These are phyloP conservation scores for Thamnidium elegans DNA, from an alignment of 192 early-diverging fungal genomes.

Conservation along the genomic window DNA sequence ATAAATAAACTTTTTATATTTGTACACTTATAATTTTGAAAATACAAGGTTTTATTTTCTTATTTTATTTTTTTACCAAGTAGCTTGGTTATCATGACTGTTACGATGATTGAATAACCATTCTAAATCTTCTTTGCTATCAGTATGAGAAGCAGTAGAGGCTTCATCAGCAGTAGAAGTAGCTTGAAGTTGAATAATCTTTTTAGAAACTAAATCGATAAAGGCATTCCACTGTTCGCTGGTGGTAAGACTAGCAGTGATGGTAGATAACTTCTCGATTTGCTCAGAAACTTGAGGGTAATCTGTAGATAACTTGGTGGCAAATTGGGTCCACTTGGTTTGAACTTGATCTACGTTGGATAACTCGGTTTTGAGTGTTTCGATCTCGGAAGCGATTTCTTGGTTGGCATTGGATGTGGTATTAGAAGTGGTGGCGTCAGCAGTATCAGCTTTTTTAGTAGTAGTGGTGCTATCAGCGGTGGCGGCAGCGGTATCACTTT, in stretches of 20 bases:
- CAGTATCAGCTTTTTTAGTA: neutral
- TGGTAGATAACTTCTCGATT: neutral
- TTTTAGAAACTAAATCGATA: neutral
- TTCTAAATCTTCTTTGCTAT: neutral
- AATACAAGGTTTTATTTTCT: too few relatives aligned
- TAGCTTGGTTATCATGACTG: neutral
- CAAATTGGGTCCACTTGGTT: slow-evolving; percentile 15
- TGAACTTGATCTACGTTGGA: slow-evolving; percentile 17
- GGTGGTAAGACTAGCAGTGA: slow-evolving; percentile 1
- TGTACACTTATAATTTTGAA: too few relatives aligned
- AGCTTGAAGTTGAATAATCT: slow-evolving; percentile 1
- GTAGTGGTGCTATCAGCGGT: too few relatives aligned
- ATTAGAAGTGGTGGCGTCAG: neutral
- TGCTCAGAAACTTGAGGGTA: slow-evolving; percentile 14
- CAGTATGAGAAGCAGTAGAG: neutral
- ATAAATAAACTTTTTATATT: too few relatives aligned
- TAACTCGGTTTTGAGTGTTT: slow-evolving; percentile 1
- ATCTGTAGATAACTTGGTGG: neutral
- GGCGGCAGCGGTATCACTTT: neutral
- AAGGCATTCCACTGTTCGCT: slow-evolving; percentile 7
- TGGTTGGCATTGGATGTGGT: neutral
- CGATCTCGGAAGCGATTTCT: slow-evolving; percentile 11
- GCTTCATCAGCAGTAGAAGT: neutral
- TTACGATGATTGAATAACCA: slow-evolving; percentile 1
- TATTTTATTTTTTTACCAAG: neutral